These are phyloP conservation scores for Pyrenopolyporus hunteri DNA, from an alignment of 495 filamentous ascomycete species.

Conservation along the genomic window DNA sequence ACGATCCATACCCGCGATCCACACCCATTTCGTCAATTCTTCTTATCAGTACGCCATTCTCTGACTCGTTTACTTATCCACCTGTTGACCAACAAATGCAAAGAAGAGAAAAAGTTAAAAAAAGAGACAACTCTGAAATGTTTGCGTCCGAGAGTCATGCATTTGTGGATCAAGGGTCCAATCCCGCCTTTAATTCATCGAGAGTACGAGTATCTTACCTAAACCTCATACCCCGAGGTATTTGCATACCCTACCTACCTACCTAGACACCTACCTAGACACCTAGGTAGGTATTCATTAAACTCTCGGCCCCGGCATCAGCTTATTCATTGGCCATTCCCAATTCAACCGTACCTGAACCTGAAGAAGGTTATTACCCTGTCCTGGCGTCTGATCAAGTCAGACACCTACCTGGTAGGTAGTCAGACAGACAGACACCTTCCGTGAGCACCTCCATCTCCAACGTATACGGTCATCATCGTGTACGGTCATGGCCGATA, in stretches of 20 bases:
- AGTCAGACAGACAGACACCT: background rate
- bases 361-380: slow-evolving; percentile 16
- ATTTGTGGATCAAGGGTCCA: background rate
- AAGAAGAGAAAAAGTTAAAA: no score
- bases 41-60: slow-evolving; percentile 3
- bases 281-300: background rate
- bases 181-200: no score
- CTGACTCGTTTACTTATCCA: background rate
- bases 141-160: background rate
- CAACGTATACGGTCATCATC: slow-evolving; percentile 13
- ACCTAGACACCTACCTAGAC: no score
- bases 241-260: no score
- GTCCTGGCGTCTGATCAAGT: slow-evolving; percentile 18
- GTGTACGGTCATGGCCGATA: slow-evolving; percentile 23
- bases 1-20: slow-evolving; percentile 19
- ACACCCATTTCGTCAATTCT: slow-evolving; percentile 8
- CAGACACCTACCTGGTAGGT: slow-evolving; percentile 22
- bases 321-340: slow-evolving; percentile 24
- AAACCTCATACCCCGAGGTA: no score
- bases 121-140: no score
- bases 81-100: background rate
- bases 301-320: slow-evolving; percentile 22
- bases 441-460: slow-evolving; percentile 6
- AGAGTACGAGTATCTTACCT: no score
- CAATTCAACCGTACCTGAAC: slow-evolving; percentile 2